Evolutionary conservation across 345 rosid genomes (phyloP), one percentile per base, ranked within the genome.

Genomic region (Limnanthes douglasii): DNA sequence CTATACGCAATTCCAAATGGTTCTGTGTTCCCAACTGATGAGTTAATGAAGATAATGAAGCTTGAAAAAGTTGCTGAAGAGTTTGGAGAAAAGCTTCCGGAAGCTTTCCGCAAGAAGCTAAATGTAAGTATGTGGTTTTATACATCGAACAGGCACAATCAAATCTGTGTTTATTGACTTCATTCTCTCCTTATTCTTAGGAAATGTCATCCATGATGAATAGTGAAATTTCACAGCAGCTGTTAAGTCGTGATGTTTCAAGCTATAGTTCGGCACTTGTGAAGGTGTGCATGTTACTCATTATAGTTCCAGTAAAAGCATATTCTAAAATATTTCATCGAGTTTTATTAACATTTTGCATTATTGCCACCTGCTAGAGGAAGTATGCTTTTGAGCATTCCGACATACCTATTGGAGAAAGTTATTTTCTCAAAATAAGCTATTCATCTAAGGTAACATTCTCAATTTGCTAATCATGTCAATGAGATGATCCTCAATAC

Each of bases 391-490:
- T 90, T 31, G 93, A 80, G 57, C 60, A 74, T 50, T 48, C 68
- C 41, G 94, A 80, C 49, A 65, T 90, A 39, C 85, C 93, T 56
- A 23, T 43, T 17, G 94, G 94, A 18, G 93, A 90, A 62, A 83
- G 69, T 54, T 84, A 75, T 58, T 78, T 70, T n/a, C 65, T 90
- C 45, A 84, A 90, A 65, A 73, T 90, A 54, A 84, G 65, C 53
- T 90, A 90, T 50, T 70, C 98, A 42, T 84, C 77, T 68, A 78
- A 80, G 98, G 98, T 90, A 70, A n/a, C 24, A 15, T 12, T 23
- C 21, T 29, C 41, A 32, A 20, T 43, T 15, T 14, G 5, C 31
- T 21, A 33, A n/a, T n/a, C n/a, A n/a, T n/a, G n/a, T 13, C 9
- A 21, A 3, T 33, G 2, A 30, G 25, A 30, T 11, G 24, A 10